Conservation (phyloP, 2,329 filamentous ascomycete genomes). For the Coniochaeta sp. region DNA sequence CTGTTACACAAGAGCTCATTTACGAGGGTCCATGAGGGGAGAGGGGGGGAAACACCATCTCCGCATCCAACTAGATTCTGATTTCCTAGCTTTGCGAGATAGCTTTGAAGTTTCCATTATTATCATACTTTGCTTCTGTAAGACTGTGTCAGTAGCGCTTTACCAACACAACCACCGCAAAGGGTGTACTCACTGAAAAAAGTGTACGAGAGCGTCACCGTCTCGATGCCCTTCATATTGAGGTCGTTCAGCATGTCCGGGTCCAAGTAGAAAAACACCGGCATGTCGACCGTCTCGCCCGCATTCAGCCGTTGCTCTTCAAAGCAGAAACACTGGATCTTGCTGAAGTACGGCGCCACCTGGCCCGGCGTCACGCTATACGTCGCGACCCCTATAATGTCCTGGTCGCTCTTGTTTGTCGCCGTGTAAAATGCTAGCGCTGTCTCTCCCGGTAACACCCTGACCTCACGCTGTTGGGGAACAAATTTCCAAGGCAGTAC, state of each 20-base stretch:
- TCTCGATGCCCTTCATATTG: slow-evolving; percentile 90
- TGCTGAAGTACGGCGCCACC: slow-evolving; percentile 96
- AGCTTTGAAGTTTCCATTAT: slow-evolving; percentile 60
- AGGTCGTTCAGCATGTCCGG: slow-evolving; percentile 89
- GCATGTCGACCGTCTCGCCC: slow-evolving; percentile 98
- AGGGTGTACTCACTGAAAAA: slow-evolving; percentile 79
- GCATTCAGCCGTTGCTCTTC: slow-evolving; percentile 93
- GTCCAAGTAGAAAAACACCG: slow-evolving; percentile 98
- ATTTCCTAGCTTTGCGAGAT: slow-evolving; percentile 7
- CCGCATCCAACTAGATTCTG: not conserved
- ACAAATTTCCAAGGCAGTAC: slow-evolving; percentile 95
- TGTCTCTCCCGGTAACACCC: slow-evolving; percentile 91
- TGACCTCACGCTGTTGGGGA: slow-evolving; percentile 93
- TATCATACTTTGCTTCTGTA: slow-evolving; percentile 75
- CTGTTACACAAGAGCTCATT: not conserved
- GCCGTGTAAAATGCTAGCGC: slow-evolving; percentile 96
- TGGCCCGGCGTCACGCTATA: slow-evolving; percentile 96
- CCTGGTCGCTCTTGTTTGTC: slow-evolving; percentile 79
- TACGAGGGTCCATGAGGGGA: not conserved
- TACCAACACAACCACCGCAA: not conserved
- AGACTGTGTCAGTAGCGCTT: not conserved
- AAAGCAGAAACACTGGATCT: slow-evolving; percentile 99
- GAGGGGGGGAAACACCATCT: not conserved
- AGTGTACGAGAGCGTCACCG: slow-evolving; percentile 92
- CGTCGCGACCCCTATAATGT: slow-evolving; percentile 97